phyloP scores from a whole-genome alignment of 345 rosid genomes.

The Reutealis trisperma region DNA sequence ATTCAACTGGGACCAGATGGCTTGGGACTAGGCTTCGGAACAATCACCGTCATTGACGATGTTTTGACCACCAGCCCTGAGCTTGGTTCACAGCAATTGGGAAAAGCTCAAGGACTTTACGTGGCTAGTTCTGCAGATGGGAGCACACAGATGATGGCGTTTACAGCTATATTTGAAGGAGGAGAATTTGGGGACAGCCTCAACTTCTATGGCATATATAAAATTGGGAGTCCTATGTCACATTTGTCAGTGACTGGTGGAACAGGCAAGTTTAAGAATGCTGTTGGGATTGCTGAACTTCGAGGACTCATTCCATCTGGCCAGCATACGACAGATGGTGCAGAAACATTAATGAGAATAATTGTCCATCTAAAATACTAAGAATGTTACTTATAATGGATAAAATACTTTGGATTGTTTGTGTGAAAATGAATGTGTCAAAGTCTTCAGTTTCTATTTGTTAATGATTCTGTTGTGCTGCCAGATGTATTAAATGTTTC shows the following conservation, averaged over 20 bases:
- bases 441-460: conserved; percentile 7
- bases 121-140: conserved; percentile 87
- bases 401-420: conserved; percentile 2
- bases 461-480: conserved; percentile 6
- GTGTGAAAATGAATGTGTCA: conserved; percentile 17
- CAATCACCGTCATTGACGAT: conserved; percentile 87
- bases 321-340: conserved; percentile 67
- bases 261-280: conserved; percentile 79
- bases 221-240: conserved; percentile 67
- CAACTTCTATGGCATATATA: conserved; percentile 82
- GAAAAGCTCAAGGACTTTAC: conserved; percentile 91
- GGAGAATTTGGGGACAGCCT: conserved; percentile 90
- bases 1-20: conserved; percentile 83
- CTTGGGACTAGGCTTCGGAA: conserved; percentile 80
- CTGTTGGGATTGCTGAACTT: conserved; percentile 64
- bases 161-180: conserved; percentile 88
- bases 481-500: not conserved
- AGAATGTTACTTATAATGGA: not conserved
- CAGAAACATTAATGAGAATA: conserved; percentile 66
- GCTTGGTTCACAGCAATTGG: conserved; percentile 70
- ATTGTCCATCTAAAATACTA: conserved; percentile 60
- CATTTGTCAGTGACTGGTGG: conserved; percentile 86
- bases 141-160: conserved; percentile 90
- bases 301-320: conserved; percentile 73
- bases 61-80: conserved; percentile 74